phyloP scores from a whole-genome alignment of 495 filamentous ascomycete species.

The Tuber microsphaerosporum region DNA sequence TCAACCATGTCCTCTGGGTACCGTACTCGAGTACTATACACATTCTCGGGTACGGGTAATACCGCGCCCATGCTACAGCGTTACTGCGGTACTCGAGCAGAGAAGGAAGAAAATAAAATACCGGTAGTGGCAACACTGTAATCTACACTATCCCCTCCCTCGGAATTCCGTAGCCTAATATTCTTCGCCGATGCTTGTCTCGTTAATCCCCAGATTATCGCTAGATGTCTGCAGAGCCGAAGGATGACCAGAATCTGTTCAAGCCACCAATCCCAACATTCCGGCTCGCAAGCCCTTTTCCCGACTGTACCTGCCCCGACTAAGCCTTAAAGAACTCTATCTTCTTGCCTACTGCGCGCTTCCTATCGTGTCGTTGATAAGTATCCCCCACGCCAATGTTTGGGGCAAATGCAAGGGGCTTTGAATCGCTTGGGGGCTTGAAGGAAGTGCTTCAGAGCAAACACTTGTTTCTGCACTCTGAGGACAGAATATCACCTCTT shows the following conservation, averaged over 20 bases:
- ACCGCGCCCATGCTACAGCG: background rate
- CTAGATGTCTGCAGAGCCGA: constrained; percentile 25
- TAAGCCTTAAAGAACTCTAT: constrained; percentile 11
- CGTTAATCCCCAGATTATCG: constrained; percentile 15
- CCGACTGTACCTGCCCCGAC: constrained; percentile 15
- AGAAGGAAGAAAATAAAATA: background rate
- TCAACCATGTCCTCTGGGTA: background rate
- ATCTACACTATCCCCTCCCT: constrained; percentile 16
- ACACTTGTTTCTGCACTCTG: background rate
- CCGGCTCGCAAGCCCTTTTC: constrained; percentile 31
- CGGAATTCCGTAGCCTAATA: constrained; percentile 17
- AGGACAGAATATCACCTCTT: background rate
- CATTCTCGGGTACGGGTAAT: background rate
- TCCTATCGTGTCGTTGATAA: background rate
- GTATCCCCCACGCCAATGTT: background rate
- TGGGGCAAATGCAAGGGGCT: background rate
- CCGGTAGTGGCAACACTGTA: constrained; percentile 15
- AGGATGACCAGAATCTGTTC: constrained; percentile 29
- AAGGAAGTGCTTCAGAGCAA: background rate
- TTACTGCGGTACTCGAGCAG: no score
- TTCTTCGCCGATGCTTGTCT: constrained; percentile 22
- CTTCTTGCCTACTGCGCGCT: background rate
- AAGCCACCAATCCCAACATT: constrained; percentile 37
- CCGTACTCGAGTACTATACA: background rate
- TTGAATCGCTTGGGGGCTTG: background rate